Base-by-base conservation (phyloP, 2,329 filamentous ascomycete species). In the Elsinoe arachidis region DNA sequence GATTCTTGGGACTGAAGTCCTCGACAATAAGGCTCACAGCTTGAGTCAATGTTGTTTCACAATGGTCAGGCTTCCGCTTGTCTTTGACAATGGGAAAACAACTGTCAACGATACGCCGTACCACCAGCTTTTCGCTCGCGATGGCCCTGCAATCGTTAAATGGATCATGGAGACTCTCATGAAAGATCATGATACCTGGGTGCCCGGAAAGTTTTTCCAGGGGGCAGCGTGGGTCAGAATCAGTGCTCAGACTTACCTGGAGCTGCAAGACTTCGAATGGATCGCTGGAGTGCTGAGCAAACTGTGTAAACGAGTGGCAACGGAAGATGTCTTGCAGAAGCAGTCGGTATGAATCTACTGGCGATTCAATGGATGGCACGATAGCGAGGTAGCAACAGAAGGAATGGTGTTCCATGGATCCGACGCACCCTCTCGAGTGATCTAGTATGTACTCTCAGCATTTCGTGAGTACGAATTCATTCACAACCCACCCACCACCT, bases 111-210 rank as follows among this genome's bases (percentile, higher is more conserved):
- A 14, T 21, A 6, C 23, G 3, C 3, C 23, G 3, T 3, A 26
- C 6, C 23, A 26, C 3, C 23, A 6, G 6, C 34, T 38, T 14
- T n/a, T 15, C n/a, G 44, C 44, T 2, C 44, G 52, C 5, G 34
- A 51, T 12, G 46, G 43, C 3, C 44, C 55, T 12, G 44, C 37
- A 4, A 30, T 51, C 15, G 44, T 52, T 5, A 34, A 39, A 12
- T 52, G 55, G 55, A 57, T 52, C 47, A 57, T 41, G 46, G 33
- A 56, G 34, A 56, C 41, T 9, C 41, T 56, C 12, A 49, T 56
- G 39, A 47, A 14, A 21, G 46, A 57, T 10, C 17, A 38, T 35
- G 33, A 53, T 21, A 41, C 43, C 55, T 51, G 41, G 43, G 47
- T 57, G 5, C 44, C 55, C 17, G 55, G 19, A 3, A 51, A 38